Base-by-base conservation (phyloP, 768 basidiomycete species). In the Pleurotus salmoneostramineus region DNA sequence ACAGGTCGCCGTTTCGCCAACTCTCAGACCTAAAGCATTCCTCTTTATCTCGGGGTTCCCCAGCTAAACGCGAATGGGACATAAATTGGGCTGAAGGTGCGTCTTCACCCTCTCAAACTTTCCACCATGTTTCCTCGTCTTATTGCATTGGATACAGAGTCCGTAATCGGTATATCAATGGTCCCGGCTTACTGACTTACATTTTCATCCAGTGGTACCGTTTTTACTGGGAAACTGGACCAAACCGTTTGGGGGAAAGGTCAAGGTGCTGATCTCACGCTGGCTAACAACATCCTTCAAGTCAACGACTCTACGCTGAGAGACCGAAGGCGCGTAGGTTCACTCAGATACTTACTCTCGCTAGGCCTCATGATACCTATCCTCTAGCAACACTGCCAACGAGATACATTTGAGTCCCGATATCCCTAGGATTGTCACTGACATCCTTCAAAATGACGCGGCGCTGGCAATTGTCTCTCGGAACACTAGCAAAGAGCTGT, bases 71-170 rank as follows among this genome's bases (percentile, higher is more conserved):
- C 21, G 21, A 27, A 27, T 27, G 21, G 21, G 21, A 27, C 21
- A 27, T 27, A 27, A 27, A 27, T 27, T 27, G 21, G 21, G 21
- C 21, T 27, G 21, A 27, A 27, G 21, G 21, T 27, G 21, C 21
- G 21, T 27, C 21, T 27, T 1, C 21, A 27, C 21, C 21, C 21
- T 27, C 21, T 27, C 21, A 27, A 27, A 27, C 21, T 27, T 27
- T 27, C 21, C 21, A 27, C 21, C 44, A 50, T 50, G 50, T 50
- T 34, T 34, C 50, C 50, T 34, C 32, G 35, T 10, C 50, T 50
- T 34, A 27, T 50, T 32, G 50, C 50, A 34, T 36, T 50, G 35
- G 50, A 50, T 33, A 50, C 50, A 27, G 31, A 50, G 50, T 50
- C 6, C 27, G 11, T 50, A 12, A 12, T 10, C 31, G 21, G 32